phyloP scores from a whole-genome alignment of 2,329 filamentous ascomycete species.

The Verticillium nonalfalfae region DNA sequence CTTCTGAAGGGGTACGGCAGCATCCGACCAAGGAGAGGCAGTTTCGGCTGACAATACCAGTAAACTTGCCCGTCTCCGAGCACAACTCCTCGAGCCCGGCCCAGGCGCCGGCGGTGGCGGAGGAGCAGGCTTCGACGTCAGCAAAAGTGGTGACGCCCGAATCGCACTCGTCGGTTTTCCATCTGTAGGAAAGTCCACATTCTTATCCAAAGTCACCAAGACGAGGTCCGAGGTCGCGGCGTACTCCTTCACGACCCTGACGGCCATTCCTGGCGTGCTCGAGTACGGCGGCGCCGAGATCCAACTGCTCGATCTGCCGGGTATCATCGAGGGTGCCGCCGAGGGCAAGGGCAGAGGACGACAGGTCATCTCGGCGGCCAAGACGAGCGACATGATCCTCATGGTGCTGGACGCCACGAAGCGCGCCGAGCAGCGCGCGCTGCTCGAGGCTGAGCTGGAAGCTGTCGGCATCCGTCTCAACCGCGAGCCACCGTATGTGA shows the following conservation, averaged over 20 bases:
- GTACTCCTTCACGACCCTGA: conserved; percentile 95
- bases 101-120: conserved; percentile 71
- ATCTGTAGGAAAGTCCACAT: conserved; percentile 97
- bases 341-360: conserved; percentile 94
- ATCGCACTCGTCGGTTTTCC: conserved; percentile 98
- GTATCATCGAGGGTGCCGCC: conserved; percentile 94
- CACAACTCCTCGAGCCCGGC: conserved; percentile 86
- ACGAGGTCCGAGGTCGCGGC: conserved; percentile 94
- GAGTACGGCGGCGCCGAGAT: conserved; percentile 98
- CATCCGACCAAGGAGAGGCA: background rate
- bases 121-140: conserved; percentile 86
- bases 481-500: conserved; percentile 72
- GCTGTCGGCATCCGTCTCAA: conserved; percentile 93
- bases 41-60: conserved; percentile 34
- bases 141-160: conserved; percentile 91
- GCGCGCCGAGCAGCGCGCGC: conserved; percentile 81
- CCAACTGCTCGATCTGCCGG: conserved; percentile 92
- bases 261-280: conserved; percentile 92
- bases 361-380: conserved; percentile 95
- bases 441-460: conserved; percentile 89
- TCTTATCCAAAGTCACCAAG: conserved; percentile 97
- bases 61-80: conserved; percentile 90
- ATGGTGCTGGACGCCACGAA: conserved; percentile 98
- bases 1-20: conserved; percentile 78
- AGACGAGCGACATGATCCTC: conserved; percentile 94